These are phyloP conservation scores for Penicillium atrosanguineum DNA, from an alignment of 495 filamentous ascomycete genomes.

Conservation along the genomic window DNA sequence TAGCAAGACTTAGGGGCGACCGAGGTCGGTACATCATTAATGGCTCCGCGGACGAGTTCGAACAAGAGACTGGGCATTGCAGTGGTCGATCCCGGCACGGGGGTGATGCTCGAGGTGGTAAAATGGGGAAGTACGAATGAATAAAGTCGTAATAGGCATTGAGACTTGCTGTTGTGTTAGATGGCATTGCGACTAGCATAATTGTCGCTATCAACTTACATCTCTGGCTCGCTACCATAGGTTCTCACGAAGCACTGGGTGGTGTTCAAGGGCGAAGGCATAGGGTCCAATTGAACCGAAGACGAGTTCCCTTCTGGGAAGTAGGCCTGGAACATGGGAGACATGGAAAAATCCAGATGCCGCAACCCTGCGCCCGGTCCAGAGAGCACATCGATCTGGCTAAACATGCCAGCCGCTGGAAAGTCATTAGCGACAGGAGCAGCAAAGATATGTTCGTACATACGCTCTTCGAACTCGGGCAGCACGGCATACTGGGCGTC, in stretches of 20 bases:
- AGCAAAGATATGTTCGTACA: constrained; percentile 6
- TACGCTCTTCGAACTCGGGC: constrained; percentile 37
- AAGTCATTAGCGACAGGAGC: constrained; percentile 9
- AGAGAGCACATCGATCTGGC: constrained; percentile 44
- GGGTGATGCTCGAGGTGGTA: constrained; percentile 50
- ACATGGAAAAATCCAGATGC: constrained; percentile 39
- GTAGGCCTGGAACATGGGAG: constrained; percentile 38
- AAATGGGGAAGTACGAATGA: constrained; percentile 57
- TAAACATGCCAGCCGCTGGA: constrained; percentile 37
- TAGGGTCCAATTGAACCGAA: constrained; percentile 33
- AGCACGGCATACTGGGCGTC: constrained; percentile 21
- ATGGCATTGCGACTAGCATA: constrained; percentile 7
- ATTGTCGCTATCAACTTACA: constrained; percentile 25
- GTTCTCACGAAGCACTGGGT: constrained; percentile 35
- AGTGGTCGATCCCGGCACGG: constrained; percentile 45
- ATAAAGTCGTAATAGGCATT: constrained; percentile 62
- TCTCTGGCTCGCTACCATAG: constrained; percentile 42
- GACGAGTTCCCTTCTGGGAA: constrained; percentile 25
- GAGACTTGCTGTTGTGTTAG: constrained; percentile 37
- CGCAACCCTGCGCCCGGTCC: constrained; percentile 43
- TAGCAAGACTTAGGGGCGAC: constrained; percentile 53
- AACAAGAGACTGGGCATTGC: constrained; percentile 38
- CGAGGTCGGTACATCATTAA: constrained; percentile 43
- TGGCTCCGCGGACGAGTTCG: constrained; percentile 43
- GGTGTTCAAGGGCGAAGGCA: constrained; percentile 29